A percentile compares a stretch with the other conserved stretches of the same genome.
These are phyloP conservation scores for Dissophora globulifera DNA, from an alignment of 192 early-diverging fungal genomes.

Conservation along the genomic window DNA sequence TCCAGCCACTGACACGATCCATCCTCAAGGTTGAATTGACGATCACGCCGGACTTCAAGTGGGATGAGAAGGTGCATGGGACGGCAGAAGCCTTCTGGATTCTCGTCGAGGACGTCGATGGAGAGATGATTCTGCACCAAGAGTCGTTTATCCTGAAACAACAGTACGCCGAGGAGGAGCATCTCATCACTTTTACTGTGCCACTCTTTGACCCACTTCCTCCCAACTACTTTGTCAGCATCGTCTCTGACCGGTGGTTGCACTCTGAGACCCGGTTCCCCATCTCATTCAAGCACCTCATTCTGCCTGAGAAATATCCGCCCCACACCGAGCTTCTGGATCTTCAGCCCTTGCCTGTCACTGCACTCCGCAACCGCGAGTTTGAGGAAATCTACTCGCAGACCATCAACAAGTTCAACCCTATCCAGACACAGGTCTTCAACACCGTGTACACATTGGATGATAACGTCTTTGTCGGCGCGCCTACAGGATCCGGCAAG, in stretches of 20 bases:
- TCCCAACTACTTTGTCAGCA: slow-evolving; percentile 95
- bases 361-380: slow-evolving; percentile 79
- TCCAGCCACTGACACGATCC: slow-evolving; percentile 93
- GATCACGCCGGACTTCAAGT: slow-evolving; percentile 94
- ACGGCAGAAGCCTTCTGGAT: slow-evolving; percentile 94
- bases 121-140: slow-evolving; percentile 87
- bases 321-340: slow-evolving; percentile 96
- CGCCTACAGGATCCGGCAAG: slow-evolving; percentile 95
- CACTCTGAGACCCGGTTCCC: slow-evolving; percentile 91
- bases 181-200: slow-evolving; percentile 89
- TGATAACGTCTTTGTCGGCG: slow-evolving; percentile 92
- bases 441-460: slow-evolving; percentile 89
- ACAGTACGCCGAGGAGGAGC: slow-evolving; percentile 85
- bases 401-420: slow-evolving; percentile 82
- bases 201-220: slow-evolving; percentile 92
- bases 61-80: slow-evolving; percentile 89
- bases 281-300: slow-evolving; percentile 93
- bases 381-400: slow-evolving; percentile 76
- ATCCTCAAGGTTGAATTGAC: slow-evolving; percentile 91
- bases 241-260: slow-evolving; percentile 97
- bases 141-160: slow-evolving; percentile 94
- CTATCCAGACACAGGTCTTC: slow-evolving; percentile 97
- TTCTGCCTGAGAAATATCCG: slow-evolving; percentile 91
- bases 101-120: slow-evolving; percentile 93
- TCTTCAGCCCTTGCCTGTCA: slow-evolving; percentile 87